These are phyloP conservation scores for Tolypocladium sp. DNA, from an alignment of 2,329 filamentous ascomycete genomes.

Conservation along the genomic window DNA sequence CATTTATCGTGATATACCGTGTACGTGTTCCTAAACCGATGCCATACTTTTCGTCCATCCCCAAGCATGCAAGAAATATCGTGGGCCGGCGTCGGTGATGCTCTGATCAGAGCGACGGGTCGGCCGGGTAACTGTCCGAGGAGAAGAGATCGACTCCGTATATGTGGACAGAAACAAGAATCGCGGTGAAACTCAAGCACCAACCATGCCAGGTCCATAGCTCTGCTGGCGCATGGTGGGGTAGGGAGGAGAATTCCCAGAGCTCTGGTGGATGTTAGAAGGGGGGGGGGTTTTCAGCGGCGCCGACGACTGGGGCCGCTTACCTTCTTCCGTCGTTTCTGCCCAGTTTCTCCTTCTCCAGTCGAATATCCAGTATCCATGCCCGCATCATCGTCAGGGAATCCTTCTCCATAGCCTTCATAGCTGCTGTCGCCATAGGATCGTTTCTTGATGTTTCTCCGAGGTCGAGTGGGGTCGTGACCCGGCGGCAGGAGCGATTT, in stretches of 20 bases:
- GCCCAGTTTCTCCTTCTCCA: conserved; percentile 58
- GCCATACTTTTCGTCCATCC: neutral
- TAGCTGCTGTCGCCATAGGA: conserved; percentile 68
- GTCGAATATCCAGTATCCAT: conserved; percentile 58
- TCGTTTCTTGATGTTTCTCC: conserved; percentile 62
- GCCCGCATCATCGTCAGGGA: conserved; percentile 55
- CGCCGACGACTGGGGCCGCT: conserved; percentile 6
- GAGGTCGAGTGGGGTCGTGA: conserved; percentile 46
- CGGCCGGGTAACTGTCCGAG: neutral
- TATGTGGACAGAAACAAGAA: conserved; percentile 1
- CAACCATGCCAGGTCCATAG: conserved; percentile 50
- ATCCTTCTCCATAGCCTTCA: conserved; percentile 66
- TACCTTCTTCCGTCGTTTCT: conserved; percentile 61
- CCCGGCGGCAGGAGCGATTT: conserved; percentile 28
- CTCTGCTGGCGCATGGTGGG: conserved; percentile 39
- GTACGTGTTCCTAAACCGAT: conserved; percentile 17
- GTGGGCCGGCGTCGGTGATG: neutral
- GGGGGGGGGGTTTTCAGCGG: conserved; percentile 4
- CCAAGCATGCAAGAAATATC: neutral
- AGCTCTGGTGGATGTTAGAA: conserved; percentile 30
- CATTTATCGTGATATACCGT: conserved; percentile 19
- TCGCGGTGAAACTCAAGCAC: conserved; percentile 31
- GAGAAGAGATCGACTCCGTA: conserved; percentile 1
- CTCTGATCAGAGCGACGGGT: neutral
- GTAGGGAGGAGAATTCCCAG: conserved; percentile 32